Conservation (phyloP, 2,329 filamentous ascomycete genomes). For the Neurospora sp. region DNA sequence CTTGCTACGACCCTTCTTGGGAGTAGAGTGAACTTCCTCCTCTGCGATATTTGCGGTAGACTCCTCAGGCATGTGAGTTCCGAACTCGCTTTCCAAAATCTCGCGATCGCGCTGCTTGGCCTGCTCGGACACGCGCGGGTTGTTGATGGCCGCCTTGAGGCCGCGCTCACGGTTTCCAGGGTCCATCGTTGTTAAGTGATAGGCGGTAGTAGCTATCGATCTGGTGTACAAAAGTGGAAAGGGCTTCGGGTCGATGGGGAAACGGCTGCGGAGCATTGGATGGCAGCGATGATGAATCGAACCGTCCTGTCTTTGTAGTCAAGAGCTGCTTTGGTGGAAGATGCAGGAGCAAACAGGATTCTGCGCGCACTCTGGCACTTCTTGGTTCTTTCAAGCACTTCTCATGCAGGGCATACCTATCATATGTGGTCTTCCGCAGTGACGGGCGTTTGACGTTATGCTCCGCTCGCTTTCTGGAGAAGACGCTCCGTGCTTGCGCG, state of each 20-base stretch:
- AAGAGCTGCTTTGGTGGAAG: background rate
- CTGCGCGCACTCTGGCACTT: background rate
- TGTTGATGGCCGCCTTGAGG: slow-evolving; percentile 17
- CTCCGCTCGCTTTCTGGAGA: background rate
- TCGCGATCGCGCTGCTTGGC: slow-evolving; percentile 18
- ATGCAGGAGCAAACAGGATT: background rate
- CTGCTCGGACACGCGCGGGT: slow-evolving; percentile 17
- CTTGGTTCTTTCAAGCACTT: background rate
- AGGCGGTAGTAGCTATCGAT: background rate
- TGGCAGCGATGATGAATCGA: background rate
- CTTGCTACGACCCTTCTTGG: background rate
- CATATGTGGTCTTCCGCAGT: background rate
- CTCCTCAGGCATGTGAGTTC: slow-evolving; percentile 5
- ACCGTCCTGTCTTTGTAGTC: background rate
- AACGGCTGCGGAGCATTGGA: background rate
- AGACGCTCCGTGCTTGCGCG: background rate
- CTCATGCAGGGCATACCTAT: background rate
- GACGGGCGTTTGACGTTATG: background rate
- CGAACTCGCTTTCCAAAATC: slow-evolving; percentile 16
- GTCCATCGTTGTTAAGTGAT: slow-evolving; percentile 9
- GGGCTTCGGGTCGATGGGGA: background rate
- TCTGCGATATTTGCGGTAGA: background rate
- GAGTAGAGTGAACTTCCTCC: background rate
- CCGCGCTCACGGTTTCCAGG: slow-evolving; percentile 16
- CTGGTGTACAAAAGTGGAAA: background rate